Evolutionary conservation across 495 filamentous ascomycete species (phyloP).

Genomic region (Aspergillus nidulans): DNA sequence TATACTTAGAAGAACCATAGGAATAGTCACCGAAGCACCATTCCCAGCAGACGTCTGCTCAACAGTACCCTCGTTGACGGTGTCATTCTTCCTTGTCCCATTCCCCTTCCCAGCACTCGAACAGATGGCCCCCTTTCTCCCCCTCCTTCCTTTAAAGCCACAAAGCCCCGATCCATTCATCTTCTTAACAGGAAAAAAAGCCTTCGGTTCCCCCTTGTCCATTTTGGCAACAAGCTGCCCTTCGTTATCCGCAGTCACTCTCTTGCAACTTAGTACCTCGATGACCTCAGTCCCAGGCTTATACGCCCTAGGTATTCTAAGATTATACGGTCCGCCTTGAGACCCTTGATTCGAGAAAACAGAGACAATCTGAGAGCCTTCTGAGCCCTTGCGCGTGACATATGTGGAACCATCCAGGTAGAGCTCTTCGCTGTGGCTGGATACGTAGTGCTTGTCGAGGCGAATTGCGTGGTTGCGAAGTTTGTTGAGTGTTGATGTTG

Average conservation of each 20-base stretch:
- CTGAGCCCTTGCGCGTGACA: constrained; percentile 53
- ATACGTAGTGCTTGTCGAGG: constrained; percentile 42
- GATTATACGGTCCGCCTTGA: constrained; percentile 32
- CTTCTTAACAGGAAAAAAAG: constrained; percentile 27
- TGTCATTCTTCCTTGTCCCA: not conserved
- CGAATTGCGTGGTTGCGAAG: constrained; percentile 52
- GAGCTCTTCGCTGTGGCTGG: constrained; percentile 44
- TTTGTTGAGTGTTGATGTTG: constrained; percentile 52
- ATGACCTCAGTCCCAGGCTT: constrained; percentile 34
- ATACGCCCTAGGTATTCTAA: constrained; percentile 37
- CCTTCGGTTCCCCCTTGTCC: constrained; percentile 38
- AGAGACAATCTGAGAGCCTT: constrained; percentile 47
- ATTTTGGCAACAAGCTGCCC: constrained; percentile 41
- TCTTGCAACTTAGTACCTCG: constrained; percentile 45
- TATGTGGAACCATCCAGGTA: constrained; percentile 50
- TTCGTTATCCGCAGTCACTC: constrained; percentile 21
- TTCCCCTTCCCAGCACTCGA: not conserved
- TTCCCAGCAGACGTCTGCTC: not conserved
- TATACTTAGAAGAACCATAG: not conserved
- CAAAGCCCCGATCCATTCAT: constrained; percentile 24
- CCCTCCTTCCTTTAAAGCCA: constrained; percentile 7
- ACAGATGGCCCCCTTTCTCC: not conserved
- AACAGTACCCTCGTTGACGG: not conserved
- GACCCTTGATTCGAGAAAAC: constrained; percentile 54
- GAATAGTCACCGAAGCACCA: not conserved